Conservation (phyloP, 768 basidiomycete species). For the Psilocybe tampanensis region DNA sequence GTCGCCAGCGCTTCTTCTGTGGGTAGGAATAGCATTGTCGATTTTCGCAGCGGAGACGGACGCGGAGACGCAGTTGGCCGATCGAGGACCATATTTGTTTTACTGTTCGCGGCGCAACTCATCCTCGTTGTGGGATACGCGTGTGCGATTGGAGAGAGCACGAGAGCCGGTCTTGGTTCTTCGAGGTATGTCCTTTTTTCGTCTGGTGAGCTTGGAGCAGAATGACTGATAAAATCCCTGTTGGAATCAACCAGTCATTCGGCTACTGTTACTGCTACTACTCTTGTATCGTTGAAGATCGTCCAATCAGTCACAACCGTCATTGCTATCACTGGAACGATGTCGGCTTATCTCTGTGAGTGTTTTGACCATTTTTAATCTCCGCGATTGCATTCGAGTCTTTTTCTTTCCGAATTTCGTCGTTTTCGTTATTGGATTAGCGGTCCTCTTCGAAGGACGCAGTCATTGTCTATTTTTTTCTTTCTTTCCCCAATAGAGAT, state of each 20-base stretch:
- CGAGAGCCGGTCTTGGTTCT: neutral
- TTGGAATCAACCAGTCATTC: neutral
- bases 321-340: constrained; percentile 24
- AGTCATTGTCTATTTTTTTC: too few species aligned
- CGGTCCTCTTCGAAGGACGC: too few species aligned
- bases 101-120: constrained; percentile 20
- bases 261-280: too few species aligned
- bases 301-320: constrained; percentile 23
- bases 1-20: neutral
- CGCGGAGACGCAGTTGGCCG: constrained; percentile 11
- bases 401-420: constrained; percentile 1
- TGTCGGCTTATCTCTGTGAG: constrained; percentile 30
- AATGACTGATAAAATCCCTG: neutral
- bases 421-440: neutral
- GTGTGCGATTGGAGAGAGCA: constrained; percentile 11
- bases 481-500: too few species aligned
- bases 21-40: too few species aligned
- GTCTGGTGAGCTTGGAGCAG: neutral
- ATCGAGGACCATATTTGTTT: constrained; percentile 17
- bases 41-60: neutral
- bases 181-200: neutral
- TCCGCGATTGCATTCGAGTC: neutral
- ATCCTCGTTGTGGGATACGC: constrained; percentile 17
- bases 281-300: constrained; percentile 10
- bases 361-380: constrained; percentile 10